Base-by-base conservation (phyloP, 371 early-diverging fungal genomes). In the Syncephalastrum contaminatum region DNA sequence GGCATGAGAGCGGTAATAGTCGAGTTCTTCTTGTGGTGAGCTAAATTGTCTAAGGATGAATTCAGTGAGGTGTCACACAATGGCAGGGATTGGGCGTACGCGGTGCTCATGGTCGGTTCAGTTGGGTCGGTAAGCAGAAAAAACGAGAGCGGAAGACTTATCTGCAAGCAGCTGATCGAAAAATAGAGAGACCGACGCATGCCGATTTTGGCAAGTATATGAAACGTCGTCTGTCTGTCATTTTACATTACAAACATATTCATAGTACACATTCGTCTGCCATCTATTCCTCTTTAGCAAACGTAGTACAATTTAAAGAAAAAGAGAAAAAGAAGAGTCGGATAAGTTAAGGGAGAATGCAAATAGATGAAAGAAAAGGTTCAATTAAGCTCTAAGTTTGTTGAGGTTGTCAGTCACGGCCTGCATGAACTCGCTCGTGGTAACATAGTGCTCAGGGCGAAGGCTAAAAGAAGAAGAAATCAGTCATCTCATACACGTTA, bases 381-480 rank as follows among this genome's bases (percentile, higher is more conserved):
- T 19, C 30, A 25, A 48, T 48, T 48, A 20, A 48, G 54, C 45
- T 63, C 64, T 47, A 53, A 72, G 60, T 58, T 73, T 70, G 55
- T 86, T 81, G 39, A 91, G 79, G 55, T 82, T 87, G 53, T 77
- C 70, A 43, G 86, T 83, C 56, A 92, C 81, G 42, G 81, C 81
- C 46, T 88, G 79, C 80, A 92, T 87, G 72, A 89, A 93, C 62
- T 90, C 89, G 46, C 77, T 66, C 41, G 92, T 92, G 44, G 82
- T 86, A 54, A 87, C 90, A 65, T 90, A 91, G 57, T 89, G 87
- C 51, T 85, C 83, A 25, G 88, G 77, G 30, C 76, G 76, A 27
- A 88, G 68, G 12, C 82, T 81, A 51, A 53, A 16, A 49, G 22
- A 40, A 47, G 12, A 48, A 22, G 49, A 60, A 25, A 54, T 43